A percentile compares a stretch with the other conserved stretches of the same genome.
phyloP scores from a whole-genome alignment of 495 filamentous ascomycete species.

The Xylaria longipes region DNA sequence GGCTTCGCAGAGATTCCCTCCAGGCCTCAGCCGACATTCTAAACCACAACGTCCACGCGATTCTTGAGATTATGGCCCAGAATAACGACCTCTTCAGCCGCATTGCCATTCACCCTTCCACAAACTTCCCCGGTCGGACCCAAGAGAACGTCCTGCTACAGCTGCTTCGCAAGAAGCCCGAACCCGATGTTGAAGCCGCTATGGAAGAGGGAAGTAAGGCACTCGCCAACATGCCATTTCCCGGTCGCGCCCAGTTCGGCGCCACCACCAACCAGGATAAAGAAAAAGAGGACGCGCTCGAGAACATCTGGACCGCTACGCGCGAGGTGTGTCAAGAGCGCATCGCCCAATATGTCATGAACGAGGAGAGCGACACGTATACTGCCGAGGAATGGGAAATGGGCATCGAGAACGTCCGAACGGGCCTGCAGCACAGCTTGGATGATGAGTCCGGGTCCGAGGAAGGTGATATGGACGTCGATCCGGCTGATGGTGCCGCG shows the following conservation, averaged over 20 bases:
- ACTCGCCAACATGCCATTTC: slow-evolving; percentile 30
- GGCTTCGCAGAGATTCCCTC: slow-evolving; percentile 64
- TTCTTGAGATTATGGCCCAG: slow-evolving; percentile 63
- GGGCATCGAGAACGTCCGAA: slow-evolving; percentile 74
- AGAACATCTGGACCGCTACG: slow-evolving; percentile 50
- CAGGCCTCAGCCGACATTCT: slow-evolving; percentile 71
- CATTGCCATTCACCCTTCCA: slow-evolving; percentile 73
- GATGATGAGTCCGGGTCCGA: slow-evolving; percentile 64
- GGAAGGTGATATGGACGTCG: slow-evolving; percentile 60
- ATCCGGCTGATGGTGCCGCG: slow-evolving; percentile 48
- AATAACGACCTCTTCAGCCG: slow-evolving; percentile 66
- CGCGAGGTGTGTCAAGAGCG: slow-evolving; percentile 44
- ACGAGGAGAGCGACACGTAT: slow-evolving; percentile 61
- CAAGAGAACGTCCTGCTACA: slow-evolving; percentile 67
- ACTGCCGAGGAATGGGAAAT: slow-evolving; percentile 71
- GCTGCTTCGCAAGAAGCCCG: slow-evolving; percentile 80
- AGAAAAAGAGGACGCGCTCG: slow-evolving; percentile 48
- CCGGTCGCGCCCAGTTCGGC: not conserved
- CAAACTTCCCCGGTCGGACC: slow-evolving; percentile 74
- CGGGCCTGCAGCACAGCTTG: slow-evolving; percentile 65
- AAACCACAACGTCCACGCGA: slow-evolving; percentile 63
- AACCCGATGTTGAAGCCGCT: slow-evolving; percentile 75
- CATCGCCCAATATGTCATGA: slow-evolving; percentile 47
- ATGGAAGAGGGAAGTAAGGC: slow-evolving; percentile 65
- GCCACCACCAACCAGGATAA: not conserved